Base-by-base conservation (phyloP, 768 basidiomycete genomes). In the Asterophora lycoperdoides region DNA sequence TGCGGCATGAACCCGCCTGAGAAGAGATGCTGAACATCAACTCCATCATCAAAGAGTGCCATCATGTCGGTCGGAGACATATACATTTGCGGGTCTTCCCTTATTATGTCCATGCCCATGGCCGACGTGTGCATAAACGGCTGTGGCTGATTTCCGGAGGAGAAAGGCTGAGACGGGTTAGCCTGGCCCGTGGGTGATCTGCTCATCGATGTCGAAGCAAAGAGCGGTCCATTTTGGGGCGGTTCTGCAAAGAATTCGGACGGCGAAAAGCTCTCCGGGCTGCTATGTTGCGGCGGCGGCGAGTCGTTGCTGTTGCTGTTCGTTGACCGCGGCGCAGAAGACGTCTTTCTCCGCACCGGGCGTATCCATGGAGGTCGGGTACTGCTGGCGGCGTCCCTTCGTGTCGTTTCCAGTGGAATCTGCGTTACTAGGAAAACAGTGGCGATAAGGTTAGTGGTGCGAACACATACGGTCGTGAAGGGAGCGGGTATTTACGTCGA, bases 281-380 rank as follows among this genome's bases (percentile, higher is more conserved):
- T 84, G 58, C 81, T 68, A 54, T 77, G 65, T 51, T 75, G 69
- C 46, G 79, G 65, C 43, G 78, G 66, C 44, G 78, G 60, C 48
- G 76, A 70, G 55, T 73, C 69, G 35, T 66, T 68, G 51, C 67
- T 68, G 51, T 3, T 23, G 23, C 71, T 75, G 44, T 68, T 66
- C 34, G 57, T 67, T 19, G 78, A 77, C 51, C 72, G 71, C 42
- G 74, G 66, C 17, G 63, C 67, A 38, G 72, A 76, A 3, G 79
- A 68, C 5, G 79, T 75, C 71, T 87, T 89, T 64, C 88, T 91
- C 52, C 84, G 86, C 7, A 93, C 83, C 7, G 92, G 93, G 40
- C 92, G 81, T 51, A 94, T 80, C 92, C 93, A 95, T 7, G 92
- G 87, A 9, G 85, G 87, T 13, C 91, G 78, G 2, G 72, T 69